Percentiles rank a stretch among this genome's conserved stretches.
These are phyloP conservation scores for Codiaeum variegatum DNA, from an alignment of 441 rosid genomes.

Conservation along the genomic window DNA sequence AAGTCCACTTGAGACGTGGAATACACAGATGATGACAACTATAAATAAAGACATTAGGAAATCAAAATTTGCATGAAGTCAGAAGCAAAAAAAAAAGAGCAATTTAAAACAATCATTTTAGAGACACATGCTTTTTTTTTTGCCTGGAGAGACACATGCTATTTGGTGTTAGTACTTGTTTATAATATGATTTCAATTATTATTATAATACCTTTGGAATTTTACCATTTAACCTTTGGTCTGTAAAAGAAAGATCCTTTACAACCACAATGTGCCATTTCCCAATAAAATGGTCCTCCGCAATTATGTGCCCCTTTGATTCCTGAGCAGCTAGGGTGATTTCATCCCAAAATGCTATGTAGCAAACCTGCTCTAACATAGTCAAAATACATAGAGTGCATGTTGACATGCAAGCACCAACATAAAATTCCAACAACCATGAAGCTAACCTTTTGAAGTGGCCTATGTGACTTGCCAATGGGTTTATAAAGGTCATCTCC, in stretches of 20 bases:
- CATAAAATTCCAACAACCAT: conserved; percentile 17
- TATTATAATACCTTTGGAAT: conserved; percentile 73
- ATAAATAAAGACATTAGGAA: not conserved
- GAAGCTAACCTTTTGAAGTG: conserved; percentile 61
- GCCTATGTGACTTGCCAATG: conserved; percentile 71
- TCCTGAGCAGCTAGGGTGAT: conserved; percentile 75
- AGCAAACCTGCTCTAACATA: conserved; percentile 67
- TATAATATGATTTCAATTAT: not conserved
- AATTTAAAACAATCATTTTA: not conserved
- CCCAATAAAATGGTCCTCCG: conserved; percentile 57
- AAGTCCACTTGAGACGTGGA: not conserved
- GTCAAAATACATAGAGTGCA: not conserved
- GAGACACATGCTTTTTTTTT: not conserved
- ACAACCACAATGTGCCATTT: conserved; percentile 91
- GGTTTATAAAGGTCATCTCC: conserved; percentile 97
- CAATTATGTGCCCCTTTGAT: conserved; percentile 53
- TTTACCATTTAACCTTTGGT: conserved; percentile 94
- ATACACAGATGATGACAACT: not conserved
- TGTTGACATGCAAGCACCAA: conserved; percentile 5
- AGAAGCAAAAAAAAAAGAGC: not conserved
- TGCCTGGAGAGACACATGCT: not conserved
- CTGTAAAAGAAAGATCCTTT: conserved; percentile 75
- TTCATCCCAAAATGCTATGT: conserved; percentile 95
- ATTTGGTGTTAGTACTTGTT: not conserved
- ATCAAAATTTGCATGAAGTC: not conserved